A percentile compares a stretch with the other conserved stretches of the same genome.
phyloP scores from a whole-genome alignment of 2,329 filamentous ascomycete genomes.

The Xylaria sp. region DNA sequence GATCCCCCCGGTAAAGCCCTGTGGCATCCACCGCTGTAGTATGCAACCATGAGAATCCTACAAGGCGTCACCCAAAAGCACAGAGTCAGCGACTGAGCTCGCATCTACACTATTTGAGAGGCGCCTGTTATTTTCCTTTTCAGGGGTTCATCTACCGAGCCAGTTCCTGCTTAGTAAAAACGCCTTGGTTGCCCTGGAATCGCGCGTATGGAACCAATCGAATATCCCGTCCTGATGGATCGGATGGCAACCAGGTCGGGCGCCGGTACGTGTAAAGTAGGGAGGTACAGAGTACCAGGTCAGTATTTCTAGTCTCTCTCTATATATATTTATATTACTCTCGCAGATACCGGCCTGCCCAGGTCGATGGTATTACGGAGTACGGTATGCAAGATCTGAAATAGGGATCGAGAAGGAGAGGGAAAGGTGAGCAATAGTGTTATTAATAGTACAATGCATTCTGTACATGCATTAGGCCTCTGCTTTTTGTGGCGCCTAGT shows the following conservation, averaged over 20 bases:
- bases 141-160: slow-evolving; percentile 2
- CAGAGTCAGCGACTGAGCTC: slow-evolving; percentile 10
- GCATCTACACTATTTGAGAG: slow-evolving; percentile 1
- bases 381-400: too few relatives aligned
- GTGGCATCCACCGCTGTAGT: slow-evolving; percentile 16
- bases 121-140: background rate
- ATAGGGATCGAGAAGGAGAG: background rate
- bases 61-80: slow-evolving; percentile 2
- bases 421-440: background rate
- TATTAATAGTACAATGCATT: background rate
- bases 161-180: background rate
- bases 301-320: too few relatives aligned
- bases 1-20: slow-evolving; percentile 6
- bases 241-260: too few relatives aligned
- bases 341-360: too few relatives aligned
- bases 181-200: background rate
- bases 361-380: too few relatives aligned
- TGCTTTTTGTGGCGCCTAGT: background rate
- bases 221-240: background rate
- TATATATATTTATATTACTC: too few relatives aligned
- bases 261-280: too few relatives aligned
- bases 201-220: background rate
- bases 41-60: slow-evolving; percentile 13
- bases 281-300: too few relatives aligned
- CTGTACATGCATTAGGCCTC: background rate